These are phyloP conservation scores for Cylindrotheca closterium DNA, from an alignment of 108 stramenopile genomes.

Conservation along the genomic window DNA sequence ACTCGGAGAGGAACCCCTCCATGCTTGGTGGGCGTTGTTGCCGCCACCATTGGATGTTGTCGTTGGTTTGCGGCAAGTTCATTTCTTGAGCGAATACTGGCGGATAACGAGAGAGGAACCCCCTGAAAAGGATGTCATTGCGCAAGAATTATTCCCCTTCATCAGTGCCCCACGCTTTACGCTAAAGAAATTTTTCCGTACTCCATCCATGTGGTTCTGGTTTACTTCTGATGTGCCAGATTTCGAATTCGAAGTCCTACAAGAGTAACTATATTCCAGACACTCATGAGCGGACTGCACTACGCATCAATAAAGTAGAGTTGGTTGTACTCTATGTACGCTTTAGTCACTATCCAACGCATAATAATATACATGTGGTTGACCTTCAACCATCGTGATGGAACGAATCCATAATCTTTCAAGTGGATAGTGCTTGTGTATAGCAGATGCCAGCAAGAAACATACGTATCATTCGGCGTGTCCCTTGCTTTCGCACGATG, in stretches of 20 bases:
- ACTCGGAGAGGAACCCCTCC: constrained; percentile 36
- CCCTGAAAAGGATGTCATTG: constrained; percentile 55
- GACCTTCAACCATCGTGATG: not conserved
- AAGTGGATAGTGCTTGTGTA: not conserved
- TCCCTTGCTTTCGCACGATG: not conserved
- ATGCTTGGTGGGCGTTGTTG: constrained; percentile 71
- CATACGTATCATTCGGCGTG: too few relatives aligned
- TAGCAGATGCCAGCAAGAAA: not conserved
- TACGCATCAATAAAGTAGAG: too few relatives aligned
- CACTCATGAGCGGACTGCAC: too few relatives aligned
- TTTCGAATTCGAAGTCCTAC: constrained; percentile 43
- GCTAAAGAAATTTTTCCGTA: constrained; percentile 58
- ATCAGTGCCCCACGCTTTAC: constrained; percentile 63
- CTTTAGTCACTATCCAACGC: too few relatives aligned
- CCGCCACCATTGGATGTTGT: constrained; percentile 75
- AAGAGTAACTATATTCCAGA: constrained; percentile 13
- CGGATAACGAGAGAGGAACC: constrained; percentile 40
- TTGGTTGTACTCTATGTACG: too few relatives aligned
- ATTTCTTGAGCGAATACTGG: constrained; percentile 70
- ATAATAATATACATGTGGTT: not conserved
- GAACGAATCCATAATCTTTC: not conserved
- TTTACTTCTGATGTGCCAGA: constrained; percentile 63
- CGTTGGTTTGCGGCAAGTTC: constrained; percentile 72
- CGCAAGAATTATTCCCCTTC: constrained; percentile 68
- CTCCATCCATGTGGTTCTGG: constrained; percentile 73